Evolutionary conservation across 306 rosid species (phyloP).

Genomic region (Sicyos baderoa): DNA sequence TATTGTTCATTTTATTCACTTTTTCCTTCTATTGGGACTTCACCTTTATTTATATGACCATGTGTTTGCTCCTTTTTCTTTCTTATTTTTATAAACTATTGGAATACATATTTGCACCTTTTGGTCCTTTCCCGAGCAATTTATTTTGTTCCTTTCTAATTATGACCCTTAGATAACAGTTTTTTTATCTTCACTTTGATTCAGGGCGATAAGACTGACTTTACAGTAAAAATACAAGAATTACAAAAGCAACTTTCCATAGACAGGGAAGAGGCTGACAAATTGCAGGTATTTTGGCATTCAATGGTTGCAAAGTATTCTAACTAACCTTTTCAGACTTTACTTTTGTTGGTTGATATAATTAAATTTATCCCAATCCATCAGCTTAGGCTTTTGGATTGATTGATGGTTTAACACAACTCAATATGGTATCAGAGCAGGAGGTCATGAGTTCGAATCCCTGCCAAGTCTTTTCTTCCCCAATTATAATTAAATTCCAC

Average conservation of each 20-base stretch:
- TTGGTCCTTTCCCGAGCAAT: too few relatives aligned
- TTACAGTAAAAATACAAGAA: constrained; percentile 65
- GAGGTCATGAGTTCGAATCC: too few relatives aligned
- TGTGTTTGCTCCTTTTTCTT: background rate
- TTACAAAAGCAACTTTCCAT: constrained; percentile 84
- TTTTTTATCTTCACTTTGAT: background rate
- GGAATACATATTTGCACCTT: background rate
- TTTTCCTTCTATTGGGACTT: background rate
- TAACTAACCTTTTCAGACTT: background rate
- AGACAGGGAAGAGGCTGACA: constrained; percentile 87
- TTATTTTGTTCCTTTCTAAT: background rate
- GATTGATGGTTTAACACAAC: too few relatives aligned
- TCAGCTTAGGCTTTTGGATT: too few relatives aligned
- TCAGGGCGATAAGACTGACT: constrained; percentile 82
- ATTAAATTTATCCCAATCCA: too few relatives aligned
- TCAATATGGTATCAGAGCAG: too few relatives aligned
- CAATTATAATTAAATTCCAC: too few relatives aligned
- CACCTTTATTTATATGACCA: background rate
- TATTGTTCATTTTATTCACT: background rate
- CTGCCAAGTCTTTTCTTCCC: too few relatives aligned
- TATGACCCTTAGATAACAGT: constrained; percentile 14
- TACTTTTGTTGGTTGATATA: too few relatives aligned
- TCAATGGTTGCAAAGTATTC: constrained; percentile 1
- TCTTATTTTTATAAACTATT: background rate
- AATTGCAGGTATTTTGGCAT: constrained; percentile 54